Base-by-base conservation (phyloP, 305 asterid species). In the Rubia occidens region DNA sequence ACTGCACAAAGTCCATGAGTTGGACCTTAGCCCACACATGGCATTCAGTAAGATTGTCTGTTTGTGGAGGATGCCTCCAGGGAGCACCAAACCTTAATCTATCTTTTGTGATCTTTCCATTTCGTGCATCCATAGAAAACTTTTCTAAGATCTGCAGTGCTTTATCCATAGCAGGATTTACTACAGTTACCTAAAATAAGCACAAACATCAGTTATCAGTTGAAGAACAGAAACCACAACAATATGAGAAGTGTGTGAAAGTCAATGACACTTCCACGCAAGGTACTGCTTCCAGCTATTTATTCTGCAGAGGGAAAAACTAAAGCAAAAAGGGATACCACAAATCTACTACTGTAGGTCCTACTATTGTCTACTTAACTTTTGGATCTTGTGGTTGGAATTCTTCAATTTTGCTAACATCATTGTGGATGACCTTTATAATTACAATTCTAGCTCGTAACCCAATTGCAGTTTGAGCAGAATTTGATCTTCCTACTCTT, bases 151-250 rank as follows among this genome's bases (percentile, higher is more conserved):
- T 78, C 77, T 75, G 72, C 73, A 93, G 72, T 68, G 96, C 95
- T 82, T 79, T 86, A 71, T 88, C 95, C 92, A 93, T 88, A 69
- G 96, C 92, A 78, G 98, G 98, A 81, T 93, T 88, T 55, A 93
- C 95, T 76, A 87, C 98, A 66, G 82, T 90, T 69, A 87, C 86
- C 98, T 91, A 67, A 47, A 71, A 67, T 65, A 74, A 62, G 72
- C 49, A 77, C 67, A 61, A 60, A 73, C 55, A 56, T 64, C 14
- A n/a, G 29, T 13, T 2, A 44, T 39, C 42, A 14, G 47, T 15
- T 47, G 39, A 35, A 20, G 8, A 45, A 18, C 1, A 8, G 60
- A 47, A 32, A 44, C 29, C 26, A 43, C 20, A 64, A 20, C 29
- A 64, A 3, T 35, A 24, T 13, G 1, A 20, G 14, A 42, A 42